These are phyloP conservation scores for Medicago truncatula DNA, from an alignment of 306 rosid species.

Conservation along the genomic window DNA sequence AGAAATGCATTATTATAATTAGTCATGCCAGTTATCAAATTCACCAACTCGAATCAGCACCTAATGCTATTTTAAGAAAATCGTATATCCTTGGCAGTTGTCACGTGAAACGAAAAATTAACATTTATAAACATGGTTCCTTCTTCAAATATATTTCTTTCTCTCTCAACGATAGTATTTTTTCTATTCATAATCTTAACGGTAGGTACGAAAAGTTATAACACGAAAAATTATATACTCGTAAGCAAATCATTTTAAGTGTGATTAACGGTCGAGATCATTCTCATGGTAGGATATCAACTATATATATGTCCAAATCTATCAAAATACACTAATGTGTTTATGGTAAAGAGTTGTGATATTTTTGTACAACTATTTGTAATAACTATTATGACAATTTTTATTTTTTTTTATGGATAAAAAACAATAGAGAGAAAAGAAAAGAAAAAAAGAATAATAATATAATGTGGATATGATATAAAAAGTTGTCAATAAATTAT, in stretches of 20 bases:
- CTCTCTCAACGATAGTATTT: not conserved
- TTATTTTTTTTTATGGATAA: no score
- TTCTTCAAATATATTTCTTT: not conserved
- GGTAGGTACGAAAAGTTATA: not conserved
- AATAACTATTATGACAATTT: no score
- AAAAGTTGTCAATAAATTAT: no score
- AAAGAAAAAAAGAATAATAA: no score
- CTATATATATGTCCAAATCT: no score
- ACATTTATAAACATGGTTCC: not conserved
- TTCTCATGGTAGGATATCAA: no score
- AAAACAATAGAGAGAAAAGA: no score
- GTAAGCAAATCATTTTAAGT: not conserved
- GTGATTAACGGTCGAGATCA: no score
- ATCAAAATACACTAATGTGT: no score
- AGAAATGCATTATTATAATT: constrained; percentile 29
- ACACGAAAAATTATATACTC: not conserved
- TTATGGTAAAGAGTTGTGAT: no score
- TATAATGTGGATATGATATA: no score
- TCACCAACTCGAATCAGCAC: constrained; percentile 31
- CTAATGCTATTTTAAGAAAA: constrained; percentile 22
- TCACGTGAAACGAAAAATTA: constrained; percentile 36
- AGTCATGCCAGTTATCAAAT: constrained; percentile 15
- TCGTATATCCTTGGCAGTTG: constrained; percentile 21
- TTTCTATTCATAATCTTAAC: not conserved
- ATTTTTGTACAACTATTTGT: no score